Conservation (phyloP, 805 yeast species). For the Zygosaccharomyces gambellarensis region DNA sequence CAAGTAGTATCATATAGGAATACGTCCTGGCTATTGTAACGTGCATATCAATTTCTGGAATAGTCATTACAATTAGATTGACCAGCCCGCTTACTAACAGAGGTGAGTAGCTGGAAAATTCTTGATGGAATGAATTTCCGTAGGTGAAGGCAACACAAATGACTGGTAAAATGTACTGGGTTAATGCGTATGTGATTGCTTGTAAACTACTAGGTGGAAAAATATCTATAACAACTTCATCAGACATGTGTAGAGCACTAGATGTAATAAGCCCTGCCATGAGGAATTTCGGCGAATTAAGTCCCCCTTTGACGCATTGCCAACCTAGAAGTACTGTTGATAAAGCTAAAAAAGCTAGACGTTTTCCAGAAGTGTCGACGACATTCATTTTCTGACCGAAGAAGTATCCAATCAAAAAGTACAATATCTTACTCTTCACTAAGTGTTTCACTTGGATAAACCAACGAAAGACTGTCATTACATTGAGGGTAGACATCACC, state of each 20-base stretch:
- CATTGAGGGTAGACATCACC: neutral
- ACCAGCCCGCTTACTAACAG: neutral
- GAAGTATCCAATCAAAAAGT: neutral
- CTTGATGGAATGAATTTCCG: neutral
- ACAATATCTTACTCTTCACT: neutral
- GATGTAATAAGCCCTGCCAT: neutral
- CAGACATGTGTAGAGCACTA: neutral
- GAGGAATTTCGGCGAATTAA: neutral
- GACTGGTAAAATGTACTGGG: neutral
- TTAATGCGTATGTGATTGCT: neutral
- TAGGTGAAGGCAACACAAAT: neutral
- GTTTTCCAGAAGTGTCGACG: neutral
- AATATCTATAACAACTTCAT: neutral
- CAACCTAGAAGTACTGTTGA: neutral
- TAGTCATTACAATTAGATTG: neutral
- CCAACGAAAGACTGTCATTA: neutral
- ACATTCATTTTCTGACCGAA: neutral
- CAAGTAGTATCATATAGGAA: neutral
- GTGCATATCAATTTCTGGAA: neutral
- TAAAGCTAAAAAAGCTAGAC: neutral
- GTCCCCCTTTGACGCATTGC: neutral
- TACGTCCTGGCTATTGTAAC: neutral
- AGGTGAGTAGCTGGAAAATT: neutral
- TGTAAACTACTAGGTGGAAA: neutral
- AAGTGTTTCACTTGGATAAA: neutral